Base-by-base conservation (phyloP, 495 filamentous ascomycete genomes). In the Bryoglossum gracile region DNA sequence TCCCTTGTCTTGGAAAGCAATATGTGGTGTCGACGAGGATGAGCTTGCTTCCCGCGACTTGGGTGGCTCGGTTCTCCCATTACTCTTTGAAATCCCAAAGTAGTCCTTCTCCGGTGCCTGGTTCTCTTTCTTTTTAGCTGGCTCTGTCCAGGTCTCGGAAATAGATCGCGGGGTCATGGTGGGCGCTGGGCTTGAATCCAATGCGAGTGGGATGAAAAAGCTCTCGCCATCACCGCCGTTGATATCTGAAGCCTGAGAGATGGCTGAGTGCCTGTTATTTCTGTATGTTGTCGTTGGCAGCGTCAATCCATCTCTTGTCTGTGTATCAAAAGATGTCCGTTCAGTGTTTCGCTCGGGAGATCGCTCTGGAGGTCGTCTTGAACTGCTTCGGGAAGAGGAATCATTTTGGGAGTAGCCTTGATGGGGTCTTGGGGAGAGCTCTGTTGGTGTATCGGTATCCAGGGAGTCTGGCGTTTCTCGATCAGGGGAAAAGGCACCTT, bases 151-250 rank as follows among this genome's bases (percentile, higher is more conserved):
- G 65, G 65, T 14, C 57, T 78, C 68, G 0, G 78, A 75, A 5
- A 68, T 65, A n/a, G 79, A 80, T 32, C 76, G 70, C n/a, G 78
- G 73, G 9, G 77, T 73, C 25, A 79, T 69, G 23, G 78, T 72
- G 10, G 80, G 76, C 16, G 77, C 78, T 24, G 85, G 78, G 24
- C 80, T 88, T 8, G 89, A 85, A 57, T 98, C 92, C 36, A 95
- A 77, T 22, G 87, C 87, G 56, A 98, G 81, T 4, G 91, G 90
- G 43, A 98, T 92, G 43, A 94, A 84, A 51, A 94, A 86, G 51
- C 84, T 80, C 48, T 89, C 87, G 8, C 54, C 48, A 41, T 86
- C 86, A 17, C 68, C 72, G 17, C 62, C 71, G 54, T 79, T 81
- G 10, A 73, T 54, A 46, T 88, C 84, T 9, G 75, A 72, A 35